Evolutionary conservation across 2,329 filamentous ascomycete species (phyloP).

Genomic region (Pseudonectria buxi): DNA sequence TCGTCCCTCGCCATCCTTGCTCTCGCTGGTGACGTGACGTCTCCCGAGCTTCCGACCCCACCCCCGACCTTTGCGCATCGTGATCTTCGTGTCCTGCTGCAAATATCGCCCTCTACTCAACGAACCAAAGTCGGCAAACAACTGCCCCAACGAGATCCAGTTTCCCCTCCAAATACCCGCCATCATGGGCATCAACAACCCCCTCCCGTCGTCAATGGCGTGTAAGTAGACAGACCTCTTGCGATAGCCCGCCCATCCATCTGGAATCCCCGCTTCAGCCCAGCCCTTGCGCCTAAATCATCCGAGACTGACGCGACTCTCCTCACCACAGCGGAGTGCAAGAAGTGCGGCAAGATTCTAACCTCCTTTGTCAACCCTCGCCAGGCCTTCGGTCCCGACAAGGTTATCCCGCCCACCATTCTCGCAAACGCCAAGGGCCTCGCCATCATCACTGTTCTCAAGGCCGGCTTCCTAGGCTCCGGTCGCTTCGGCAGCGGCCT

Average conservation of each 20-base stretch:
- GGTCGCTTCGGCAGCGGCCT: constrained; percentile 76
- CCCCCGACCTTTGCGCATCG: constrained; percentile 7
- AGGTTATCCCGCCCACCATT: constrained; percentile 87
- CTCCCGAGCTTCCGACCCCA: constrained; percentile 16
- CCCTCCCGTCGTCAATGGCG: constrained; percentile 59
- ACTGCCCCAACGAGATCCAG: constrained; percentile 1
- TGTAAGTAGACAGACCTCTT: constrained; percentile 44
- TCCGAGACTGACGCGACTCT: constrained; percentile 9
- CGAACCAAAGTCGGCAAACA: neutral
- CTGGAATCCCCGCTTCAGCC: constrained; percentile 12
- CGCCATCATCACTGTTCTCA: constrained; percentile 78
- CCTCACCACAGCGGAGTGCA: constrained; percentile 72
- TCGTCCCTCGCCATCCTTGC: neutral
- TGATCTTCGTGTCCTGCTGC: constrained; percentile 11
- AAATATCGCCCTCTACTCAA: neutral
- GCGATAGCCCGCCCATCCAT: constrained; percentile 14
- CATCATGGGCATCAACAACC: constrained; percentile 58
- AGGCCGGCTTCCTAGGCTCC: constrained; percentile 79
- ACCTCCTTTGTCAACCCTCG: constrained; percentile 89
- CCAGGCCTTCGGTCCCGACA: constrained; percentile 91
- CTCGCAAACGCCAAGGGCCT: constrained; percentile 89
- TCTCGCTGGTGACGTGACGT: constrained; percentile 10
- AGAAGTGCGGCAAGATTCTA: constrained; percentile 93
- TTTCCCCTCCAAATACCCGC: constrained; percentile 1
- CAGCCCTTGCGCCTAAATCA: too few species aligned